Percentiles rank a stretch among this genome's conserved stretches.
These are phyloP conservation scores for Luffa aegyptiaca DNA, from an alignment of 306 rosid species.

Conservation along the genomic window DNA sequence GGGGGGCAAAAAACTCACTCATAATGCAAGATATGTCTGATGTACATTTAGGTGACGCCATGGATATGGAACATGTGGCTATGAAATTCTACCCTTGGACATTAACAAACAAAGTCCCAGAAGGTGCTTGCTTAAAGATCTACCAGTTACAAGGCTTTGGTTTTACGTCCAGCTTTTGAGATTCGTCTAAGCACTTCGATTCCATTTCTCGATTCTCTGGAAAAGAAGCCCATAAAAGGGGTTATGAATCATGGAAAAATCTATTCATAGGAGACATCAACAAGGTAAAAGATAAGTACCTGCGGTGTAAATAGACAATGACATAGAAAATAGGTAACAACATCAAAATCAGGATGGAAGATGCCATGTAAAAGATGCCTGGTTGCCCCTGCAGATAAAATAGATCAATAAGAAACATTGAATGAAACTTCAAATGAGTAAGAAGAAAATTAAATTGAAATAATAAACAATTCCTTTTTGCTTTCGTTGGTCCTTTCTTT, in stretches of 20 bases:
- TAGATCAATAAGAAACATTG: background rate
- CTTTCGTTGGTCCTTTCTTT: background rate
- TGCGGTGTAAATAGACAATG: slow-evolving; percentile 63
- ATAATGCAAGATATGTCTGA: background rate
- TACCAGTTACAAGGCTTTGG: slow-evolving; percentile 46
- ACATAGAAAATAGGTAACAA: slow-evolving; percentile 88
- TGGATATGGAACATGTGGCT: background rate
- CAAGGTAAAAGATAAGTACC: slow-evolving; percentile 31
- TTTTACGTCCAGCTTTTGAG: slow-evolving; percentile 45
- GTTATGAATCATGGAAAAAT: slow-evolving; percentile 8
- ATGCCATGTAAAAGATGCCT: slow-evolving; percentile 61
- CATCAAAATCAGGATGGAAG: slow-evolving; percentile 68
- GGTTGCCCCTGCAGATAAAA: slow-evolving; percentile 44
- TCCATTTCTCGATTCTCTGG: slow-evolving; percentile 57
- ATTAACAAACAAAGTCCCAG: background rate
- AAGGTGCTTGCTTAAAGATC: too few species aligned
- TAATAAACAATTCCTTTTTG: background rate
- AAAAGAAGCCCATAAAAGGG: slow-evolving; percentile 14
- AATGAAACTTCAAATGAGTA: background rate
- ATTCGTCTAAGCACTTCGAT: slow-evolving; percentile 75
- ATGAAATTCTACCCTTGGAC: background rate
- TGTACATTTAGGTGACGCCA: background rate
- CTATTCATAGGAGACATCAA: background rate
- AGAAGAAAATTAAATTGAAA: background rate
- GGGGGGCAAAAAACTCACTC: background rate